Evolutionary conservation across 768 basidiomycete genomes (phyloP).

Genomic region (Phallus indusiatus): DNA sequence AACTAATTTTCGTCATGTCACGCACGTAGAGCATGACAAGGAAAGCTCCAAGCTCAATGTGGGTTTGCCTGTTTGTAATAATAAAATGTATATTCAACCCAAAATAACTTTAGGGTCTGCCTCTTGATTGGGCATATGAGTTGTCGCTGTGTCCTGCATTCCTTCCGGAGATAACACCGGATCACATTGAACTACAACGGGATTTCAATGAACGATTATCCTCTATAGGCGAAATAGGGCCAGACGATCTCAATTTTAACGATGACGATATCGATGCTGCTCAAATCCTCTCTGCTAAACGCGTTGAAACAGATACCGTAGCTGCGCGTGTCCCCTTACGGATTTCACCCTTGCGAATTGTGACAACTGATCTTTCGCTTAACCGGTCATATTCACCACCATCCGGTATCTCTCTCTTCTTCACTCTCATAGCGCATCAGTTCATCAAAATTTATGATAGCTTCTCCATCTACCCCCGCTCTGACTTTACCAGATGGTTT

Average conservation of each 20-base stretch:
- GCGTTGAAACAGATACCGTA: not conserved
- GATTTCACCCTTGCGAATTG: not conserved
- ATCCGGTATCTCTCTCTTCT: not conserved
- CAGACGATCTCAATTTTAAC: not conserved
- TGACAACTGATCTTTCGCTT: not conserved
- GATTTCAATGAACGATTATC: not conserved
- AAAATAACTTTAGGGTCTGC: not conserved
- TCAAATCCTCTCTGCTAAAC: not conserved
- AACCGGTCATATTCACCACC: not conserved
- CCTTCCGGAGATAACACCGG: not conserved
- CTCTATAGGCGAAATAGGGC: not conserved
- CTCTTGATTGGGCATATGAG: not conserved
- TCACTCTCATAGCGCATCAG: not conserved
- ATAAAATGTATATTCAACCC: too few relatives aligned
- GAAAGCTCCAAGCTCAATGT: not conserved
- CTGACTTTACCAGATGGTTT: not conserved
- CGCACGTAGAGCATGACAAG: not conserved
- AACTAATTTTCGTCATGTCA: not conserved
- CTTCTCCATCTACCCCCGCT: not conserved
- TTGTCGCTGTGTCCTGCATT: not conserved
- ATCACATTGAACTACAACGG: not conserved
- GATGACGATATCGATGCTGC: not conserved
- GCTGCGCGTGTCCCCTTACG: not conserved
- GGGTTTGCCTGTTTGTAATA: not conserved
- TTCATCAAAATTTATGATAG: not conserved